Evolutionary conservation across 2,329 filamentous ascomycete species (phyloP), one percentile per base, ranked within the genome.

Genomic region (Alternaria rosae): DNA sequence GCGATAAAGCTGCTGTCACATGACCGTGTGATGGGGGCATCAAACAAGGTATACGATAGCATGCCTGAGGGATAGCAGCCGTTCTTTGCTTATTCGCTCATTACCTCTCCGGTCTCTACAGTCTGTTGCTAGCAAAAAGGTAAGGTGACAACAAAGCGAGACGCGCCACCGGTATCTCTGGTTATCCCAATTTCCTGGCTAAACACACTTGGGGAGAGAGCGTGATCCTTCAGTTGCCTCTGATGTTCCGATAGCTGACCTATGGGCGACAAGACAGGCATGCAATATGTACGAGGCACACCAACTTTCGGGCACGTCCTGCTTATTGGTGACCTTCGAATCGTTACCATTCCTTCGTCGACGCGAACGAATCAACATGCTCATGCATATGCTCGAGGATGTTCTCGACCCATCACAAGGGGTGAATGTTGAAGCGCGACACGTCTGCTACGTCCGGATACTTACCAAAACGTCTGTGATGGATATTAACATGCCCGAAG

Each of bases 101-200:
- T 45, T 66, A 65, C 65, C 61, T 65, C 53, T 32, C 63, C 61
- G 59, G 23, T 48, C 23, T 47, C 55, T 60, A 52, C 41, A 43
- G 47, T 47, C 48, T 30, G 48, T 45, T 70, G 71, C 73, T 59
- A 67, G 62, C 65, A 59, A 71, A 67, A 64, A 44, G 67, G 68
- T 61, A 68, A 61, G 56, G 70, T 67, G 53, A 66, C 57, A 56
- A 64, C 57, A 67, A 58, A 61, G 64, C 67, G 62, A 70, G 65
- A 17, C 48, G 51, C 70, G 73, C 70, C 72, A 69, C 71, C 60
- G 73, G 67, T 73, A 71, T 69, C 70, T 68, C 65, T 67, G 65
- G 65, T 57, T 45, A 69, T 59, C 52, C 64, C 71, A 62, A 68
- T 69, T 63, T 62, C 65, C 64, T 28, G 58, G 61, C 55, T 60